These are phyloP conservation scores for Acacia concinna DNA, from an alignment of 331 rosid genomes.

Conservation along the genomic window DNA sequence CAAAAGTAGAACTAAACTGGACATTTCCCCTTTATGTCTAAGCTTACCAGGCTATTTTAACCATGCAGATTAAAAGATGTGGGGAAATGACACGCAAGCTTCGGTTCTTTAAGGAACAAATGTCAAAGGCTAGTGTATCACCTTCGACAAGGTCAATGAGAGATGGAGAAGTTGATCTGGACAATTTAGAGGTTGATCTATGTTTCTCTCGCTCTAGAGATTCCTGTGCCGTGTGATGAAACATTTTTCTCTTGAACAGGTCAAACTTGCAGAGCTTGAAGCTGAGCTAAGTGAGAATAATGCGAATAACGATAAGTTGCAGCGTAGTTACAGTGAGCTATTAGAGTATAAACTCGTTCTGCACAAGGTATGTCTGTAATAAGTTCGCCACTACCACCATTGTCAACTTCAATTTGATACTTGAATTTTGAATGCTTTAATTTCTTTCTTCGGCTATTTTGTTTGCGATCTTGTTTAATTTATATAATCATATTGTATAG, in stretches of 20 bases:
- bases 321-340: constrained; percentile 58
- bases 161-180: constrained; percentile 44
- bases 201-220: constrained; percentile 9
- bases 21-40: background rate
- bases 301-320: constrained; percentile 68
- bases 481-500: constrained; percentile 10
- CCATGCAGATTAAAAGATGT: constrained; percentile 66
- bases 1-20: background rate
- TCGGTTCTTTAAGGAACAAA: constrained; percentile 73
- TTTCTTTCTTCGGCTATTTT: background rate
- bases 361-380: constrained; percentile 53
- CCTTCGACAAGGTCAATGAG: constrained; percentile 39
- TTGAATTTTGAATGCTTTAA: background rate
- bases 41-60: constrained; percentile 24
- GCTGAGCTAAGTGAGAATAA: constrained; percentile 66
- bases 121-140: constrained; percentile 64
- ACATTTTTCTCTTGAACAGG: constrained; percentile 36
- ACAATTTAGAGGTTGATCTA: constrained; percentile 65
- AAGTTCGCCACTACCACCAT: constrained; percentile 10
- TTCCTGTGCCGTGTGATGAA: constrained; percentile 5
- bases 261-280: constrained; percentile 73
- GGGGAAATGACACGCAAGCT: constrained; percentile 76
- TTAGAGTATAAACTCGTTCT: constrained; percentile 74
- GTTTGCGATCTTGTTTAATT: constrained; percentile 16
- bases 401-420: constrained; percentile 11